Conservation (phyloP, 306 rosid genomes). For the Geum urbanum region DNA sequence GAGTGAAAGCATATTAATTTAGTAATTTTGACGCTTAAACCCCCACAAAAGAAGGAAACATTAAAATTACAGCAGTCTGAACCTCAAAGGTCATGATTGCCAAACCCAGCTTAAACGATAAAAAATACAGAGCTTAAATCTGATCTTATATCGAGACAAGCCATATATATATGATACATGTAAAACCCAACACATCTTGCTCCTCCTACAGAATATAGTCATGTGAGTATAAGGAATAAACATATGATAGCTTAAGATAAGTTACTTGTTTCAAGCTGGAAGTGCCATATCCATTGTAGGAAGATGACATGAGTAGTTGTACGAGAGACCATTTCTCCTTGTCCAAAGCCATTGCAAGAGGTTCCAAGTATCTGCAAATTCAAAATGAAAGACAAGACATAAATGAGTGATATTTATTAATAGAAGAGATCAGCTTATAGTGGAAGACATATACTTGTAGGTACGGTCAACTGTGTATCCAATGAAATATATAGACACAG, state of each 20-base stretch:
- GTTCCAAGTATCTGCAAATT: conserved; percentile 78
- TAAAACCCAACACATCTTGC: not conserved
- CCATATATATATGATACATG: not conserved
- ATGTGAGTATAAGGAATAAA: not conserved
- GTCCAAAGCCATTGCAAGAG: conserved; percentile 93
- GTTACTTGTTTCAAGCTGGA: conserved; percentile 92
- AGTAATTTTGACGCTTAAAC: not conserved
- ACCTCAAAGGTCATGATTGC: conserved; percentile 2
- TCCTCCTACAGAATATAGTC: not conserved
- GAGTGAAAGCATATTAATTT: not conserved
- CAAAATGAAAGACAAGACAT: conserved; percentile 24
- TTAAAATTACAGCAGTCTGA: not conserved
- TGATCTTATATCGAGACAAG: conserved; percentile 4
- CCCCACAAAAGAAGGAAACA: not conserved
- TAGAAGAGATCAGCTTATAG: not conserved
- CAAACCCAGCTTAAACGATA: conserved; percentile 13
- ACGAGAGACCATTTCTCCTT: conserved; percentile 93
- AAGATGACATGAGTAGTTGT: conserved; percentile 92
- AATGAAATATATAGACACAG: conserved; percentile 14
- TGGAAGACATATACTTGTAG: not conserved
- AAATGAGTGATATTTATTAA: not conserved
- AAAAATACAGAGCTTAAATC: conserved; percentile 15
- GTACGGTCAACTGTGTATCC: not conserved
- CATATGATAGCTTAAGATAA: not conserved
- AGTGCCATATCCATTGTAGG: conserved; percentile 90